Conservation (phyloP, 495 filamentous ascomycete species). For the Aspergillus sparsus region DNA sequence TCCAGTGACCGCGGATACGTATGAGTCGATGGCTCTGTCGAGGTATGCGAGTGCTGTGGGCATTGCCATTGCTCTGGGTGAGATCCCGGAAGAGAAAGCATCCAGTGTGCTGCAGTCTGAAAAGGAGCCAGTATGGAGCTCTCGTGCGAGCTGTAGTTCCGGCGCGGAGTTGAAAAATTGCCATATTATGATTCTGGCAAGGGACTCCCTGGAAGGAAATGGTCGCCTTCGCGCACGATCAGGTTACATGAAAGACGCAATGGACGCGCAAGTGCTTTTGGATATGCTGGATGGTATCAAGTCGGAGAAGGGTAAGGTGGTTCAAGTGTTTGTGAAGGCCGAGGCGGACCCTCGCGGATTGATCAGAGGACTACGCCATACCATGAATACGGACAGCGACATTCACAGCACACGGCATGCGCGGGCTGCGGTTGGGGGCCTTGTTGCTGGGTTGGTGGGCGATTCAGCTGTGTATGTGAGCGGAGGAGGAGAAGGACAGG, state of each 20-base stretch:
- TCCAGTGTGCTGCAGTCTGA: neutral
- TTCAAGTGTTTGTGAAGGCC: conserved; percentile 11
- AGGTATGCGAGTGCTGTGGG: conserved; percentile 9
- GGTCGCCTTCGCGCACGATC: conserved; percentile 6
- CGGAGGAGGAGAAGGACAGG: conserved; percentile 11
- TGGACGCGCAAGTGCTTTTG: conserved; percentile 2
- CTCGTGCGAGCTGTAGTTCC: conserved; percentile 11
- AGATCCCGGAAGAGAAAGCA: neutral
- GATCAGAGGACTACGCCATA: conserved; percentile 8
- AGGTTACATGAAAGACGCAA: conserved; percentile 11
- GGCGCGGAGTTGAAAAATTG: conserved; percentile 12
- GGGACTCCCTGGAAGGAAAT: neutral
- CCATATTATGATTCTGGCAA: conserved; percentile 9
- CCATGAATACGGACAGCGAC: conserved; percentile 13
- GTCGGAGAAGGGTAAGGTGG: conserved; percentile 5
- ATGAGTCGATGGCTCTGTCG: conserved; percentile 8
- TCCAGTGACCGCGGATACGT: conserved; percentile 7
- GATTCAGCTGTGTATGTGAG: conserved; percentile 11
- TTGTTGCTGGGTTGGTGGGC: conserved; percentile 9
- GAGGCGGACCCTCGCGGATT: conserved; percentile 9
- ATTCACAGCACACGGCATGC: conserved; percentile 12
- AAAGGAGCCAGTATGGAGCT: neutral
- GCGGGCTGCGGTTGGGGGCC: conserved; percentile 9
- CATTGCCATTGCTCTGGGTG: conserved; percentile 3
- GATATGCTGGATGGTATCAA: conserved; percentile 4